These are phyloP conservation scores for Mimosa bimucronata DNA, from an alignment of 306 rosid genomes.

Conservation along the genomic window DNA sequence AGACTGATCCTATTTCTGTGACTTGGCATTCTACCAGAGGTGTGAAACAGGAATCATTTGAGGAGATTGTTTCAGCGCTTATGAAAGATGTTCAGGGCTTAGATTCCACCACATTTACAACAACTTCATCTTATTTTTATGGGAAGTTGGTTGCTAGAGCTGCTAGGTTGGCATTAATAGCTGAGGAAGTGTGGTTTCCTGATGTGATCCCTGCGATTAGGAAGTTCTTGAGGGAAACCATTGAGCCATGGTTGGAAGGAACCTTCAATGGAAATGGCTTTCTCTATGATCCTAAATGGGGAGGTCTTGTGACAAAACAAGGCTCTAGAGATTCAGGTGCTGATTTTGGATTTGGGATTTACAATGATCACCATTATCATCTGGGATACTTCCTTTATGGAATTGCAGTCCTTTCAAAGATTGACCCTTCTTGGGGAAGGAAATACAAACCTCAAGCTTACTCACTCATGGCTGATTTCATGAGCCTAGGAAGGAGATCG, in stretches of 20 bases:
- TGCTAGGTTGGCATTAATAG: slow-evolving; percentile 86
- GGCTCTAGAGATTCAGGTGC: slow-evolving; percentile 68
- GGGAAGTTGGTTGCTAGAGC: slow-evolving; percentile 82
- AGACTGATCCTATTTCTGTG: slow-evolving; percentile 50
- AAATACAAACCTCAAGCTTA: slow-evolving; percentile 71
- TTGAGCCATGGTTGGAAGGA: slow-evolving; percentile 90
- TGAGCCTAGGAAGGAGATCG: slow-evolving; percentile 58
- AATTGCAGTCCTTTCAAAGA: slow-evolving; percentile 77
- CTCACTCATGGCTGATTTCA: slow-evolving; percentile 64
- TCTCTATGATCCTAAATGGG: slow-evolving; percentile 73
- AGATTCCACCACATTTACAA: slow-evolving; percentile 41
- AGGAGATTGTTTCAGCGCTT: slow-evolving; percentile 68
- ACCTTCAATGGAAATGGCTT: slow-evolving; percentile 77
- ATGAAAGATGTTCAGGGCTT: slow-evolving; percentile 64
- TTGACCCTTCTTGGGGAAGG: slow-evolving; percentile 83
- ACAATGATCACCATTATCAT: slow-evolving; percentile 90
- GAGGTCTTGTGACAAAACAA: slow-evolving; percentile 74
- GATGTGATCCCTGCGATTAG: slow-evolving; percentile 58
- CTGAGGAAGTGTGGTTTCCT: slow-evolving; percentile 66
- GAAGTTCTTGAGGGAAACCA: slow-evolving; percentile 60
- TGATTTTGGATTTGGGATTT: slow-evolving; percentile 87
- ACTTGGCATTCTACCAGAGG: slow-evolving; percentile 76
- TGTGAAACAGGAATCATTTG: slow-evolving; percentile 48
- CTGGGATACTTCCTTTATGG: slow-evolving; percentile 85
- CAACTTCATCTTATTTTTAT: slow-evolving; percentile 68